Evolutionary conservation across 768 basidiomycete genomes (phyloP).

Genomic region (Tylopilus sp.): DNA sequence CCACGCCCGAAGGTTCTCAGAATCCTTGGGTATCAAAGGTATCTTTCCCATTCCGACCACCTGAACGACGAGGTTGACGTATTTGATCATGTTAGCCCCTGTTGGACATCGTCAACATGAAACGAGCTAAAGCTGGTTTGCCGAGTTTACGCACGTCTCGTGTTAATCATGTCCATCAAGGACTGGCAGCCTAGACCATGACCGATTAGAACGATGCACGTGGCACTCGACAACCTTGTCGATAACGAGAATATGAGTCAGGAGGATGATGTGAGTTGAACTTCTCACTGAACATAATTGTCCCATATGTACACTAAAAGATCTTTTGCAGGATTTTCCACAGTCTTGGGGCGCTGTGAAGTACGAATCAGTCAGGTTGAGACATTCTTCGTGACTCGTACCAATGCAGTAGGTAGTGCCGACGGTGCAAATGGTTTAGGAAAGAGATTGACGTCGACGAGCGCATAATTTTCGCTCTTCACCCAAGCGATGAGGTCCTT

Average conservation of each 20-base stretch:
- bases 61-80: constrained; percentile 72
- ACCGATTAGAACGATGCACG: constrained; percentile 76
- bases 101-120: not conserved
- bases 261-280: not conserved
- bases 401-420: constrained; percentile 28
- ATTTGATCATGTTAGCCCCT: constrained; percentile 55
- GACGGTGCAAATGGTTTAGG: constrained; percentile 48
- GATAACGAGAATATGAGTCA: not conserved
- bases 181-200: constrained; percentile 82
- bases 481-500: constrained; percentile 80
- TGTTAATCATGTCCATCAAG: constrained; percentile 69
- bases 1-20: constrained; percentile 63
- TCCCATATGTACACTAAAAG: constrained; percentile 91
- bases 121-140: not conserved
- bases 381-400: constrained; percentile 18
- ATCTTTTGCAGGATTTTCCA: constrained; percentile 49
- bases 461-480: constrained; percentile 56
- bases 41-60: constrained; percentile 65
- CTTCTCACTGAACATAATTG: constrained; percentile 82
- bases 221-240: constrained; percentile 65
- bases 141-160: constrained; percentile 52
- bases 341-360: constrained; percentile 38
- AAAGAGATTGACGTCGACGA: constrained; percentile 86
- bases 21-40: constrained; percentile 52
- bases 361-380: not conserved